These are phyloP conservation scores for Trichosporon asahii DNA, from an alignment of 1,284 basidiomycete species.

Conservation along the genomic window DNA sequence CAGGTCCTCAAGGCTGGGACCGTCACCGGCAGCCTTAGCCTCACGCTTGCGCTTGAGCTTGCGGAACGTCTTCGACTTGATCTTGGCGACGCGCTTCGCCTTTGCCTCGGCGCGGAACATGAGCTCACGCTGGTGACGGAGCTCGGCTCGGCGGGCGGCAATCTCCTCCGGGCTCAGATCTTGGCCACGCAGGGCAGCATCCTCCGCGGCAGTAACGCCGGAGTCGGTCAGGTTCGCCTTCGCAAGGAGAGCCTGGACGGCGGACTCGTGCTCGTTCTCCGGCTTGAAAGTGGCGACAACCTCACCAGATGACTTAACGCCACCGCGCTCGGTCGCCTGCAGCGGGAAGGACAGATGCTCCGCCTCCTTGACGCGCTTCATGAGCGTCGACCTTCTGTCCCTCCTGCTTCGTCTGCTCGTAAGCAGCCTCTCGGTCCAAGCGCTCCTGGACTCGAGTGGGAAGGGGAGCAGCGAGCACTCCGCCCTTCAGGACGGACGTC, in stretches of 20 bases:
- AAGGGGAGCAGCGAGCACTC: constrained; percentile 76
- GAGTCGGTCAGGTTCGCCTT: constrained; percentile 75
- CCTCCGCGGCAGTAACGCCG: constrained; percentile 71
- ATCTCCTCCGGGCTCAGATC: constrained; percentile 81
- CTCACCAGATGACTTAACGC: constrained; percentile 46
- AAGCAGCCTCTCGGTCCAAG: constrained; percentile 88
- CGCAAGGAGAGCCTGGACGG: constrained; percentile 71
- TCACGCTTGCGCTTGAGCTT: constrained; percentile 76
- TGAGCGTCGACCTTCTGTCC: constrained; percentile 86
- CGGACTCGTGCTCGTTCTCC: constrained; percentile 71
- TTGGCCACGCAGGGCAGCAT: constrained; percentile 66
- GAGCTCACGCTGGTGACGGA: constrained; percentile 84
- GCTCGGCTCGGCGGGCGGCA: constrained; percentile 69
- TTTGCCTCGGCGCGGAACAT: constrained; percentile 92
- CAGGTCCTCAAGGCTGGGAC: constrained; percentile 54
- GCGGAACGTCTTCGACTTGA: constrained; percentile 92
- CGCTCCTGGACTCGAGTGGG: constrained; percentile 83
- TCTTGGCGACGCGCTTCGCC: constrained; percentile 86
- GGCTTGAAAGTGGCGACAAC: constrained; percentile 65
- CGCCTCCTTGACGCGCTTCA: constrained; percentile 83
- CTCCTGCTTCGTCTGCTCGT: constrained; percentile 86
- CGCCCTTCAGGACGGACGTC: constrained; percentile 58
- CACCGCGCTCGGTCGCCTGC: constrained; percentile 63
- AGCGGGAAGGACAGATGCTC: constrained; percentile 90
- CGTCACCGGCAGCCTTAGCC: constrained; percentile 58